Conservation (phyloP, 768 basidiomycete genomes). For the Dioszegia hungarica region DNA sequence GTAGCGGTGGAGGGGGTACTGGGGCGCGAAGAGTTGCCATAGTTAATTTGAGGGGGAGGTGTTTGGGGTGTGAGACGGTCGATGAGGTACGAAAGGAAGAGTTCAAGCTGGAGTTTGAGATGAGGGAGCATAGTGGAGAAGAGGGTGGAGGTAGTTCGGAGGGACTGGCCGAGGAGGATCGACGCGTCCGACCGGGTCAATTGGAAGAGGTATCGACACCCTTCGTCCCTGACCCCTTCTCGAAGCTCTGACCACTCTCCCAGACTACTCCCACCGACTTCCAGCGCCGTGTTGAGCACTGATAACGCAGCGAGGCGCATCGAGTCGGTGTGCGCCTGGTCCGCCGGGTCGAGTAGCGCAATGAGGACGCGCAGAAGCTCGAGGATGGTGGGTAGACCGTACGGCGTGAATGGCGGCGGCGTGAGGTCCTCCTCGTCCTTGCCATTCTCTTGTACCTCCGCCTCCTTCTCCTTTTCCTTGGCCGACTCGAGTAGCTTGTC, state of each 20-base stretch:
- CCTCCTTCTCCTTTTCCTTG: too few species aligned
- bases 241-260: conserved; percentile 72
- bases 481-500: conserved; percentile 21
- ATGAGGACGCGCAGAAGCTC: conserved; percentile 91
- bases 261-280: conserved; percentile 72
- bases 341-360: conserved; percentile 89
- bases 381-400: conserved; percentile 84
- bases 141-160: conserved; percentile 81
- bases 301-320: conserved; percentile 83
- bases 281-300: conserved; percentile 80
- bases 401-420: conserved; percentile 51
- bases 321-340: conserved; percentile 92
- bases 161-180: conserved; percentile 67
- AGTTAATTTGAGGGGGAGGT: conserved; percentile 21
- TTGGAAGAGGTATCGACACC: conserved; percentile 96
- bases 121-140: conserved; percentile 79
- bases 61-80: conserved; percentile 69
- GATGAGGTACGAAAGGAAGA: conserved; percentile 89
- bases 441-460: conserved; percentile 9
- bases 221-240: conserved; percentile 73
- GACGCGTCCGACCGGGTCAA: conserved; percentile 85
- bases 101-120: conserved; percentile 89
- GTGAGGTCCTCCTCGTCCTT: conserved; percentile 3
- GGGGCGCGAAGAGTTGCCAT: conserved; percentile 24
- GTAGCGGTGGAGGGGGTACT: conserved; percentile 54